Percentiles rank a stretch among this genome's conserved stretches.
phyloP scores from a whole-genome alignment of 345 rosid genomes.

The Melaleuca quinquenervia region DNA sequence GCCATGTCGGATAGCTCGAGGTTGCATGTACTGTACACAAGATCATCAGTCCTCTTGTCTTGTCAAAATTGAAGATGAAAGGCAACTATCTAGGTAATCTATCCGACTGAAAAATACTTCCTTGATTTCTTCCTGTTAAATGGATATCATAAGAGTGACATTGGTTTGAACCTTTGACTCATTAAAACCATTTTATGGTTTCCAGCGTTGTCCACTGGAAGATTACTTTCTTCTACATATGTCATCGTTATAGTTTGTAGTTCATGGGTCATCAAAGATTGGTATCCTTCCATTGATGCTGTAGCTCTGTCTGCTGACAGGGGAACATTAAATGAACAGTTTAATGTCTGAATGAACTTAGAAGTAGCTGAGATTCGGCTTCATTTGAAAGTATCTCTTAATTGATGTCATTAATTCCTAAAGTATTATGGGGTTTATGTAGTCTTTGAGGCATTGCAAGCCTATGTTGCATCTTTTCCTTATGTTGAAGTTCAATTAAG shows the following conservation, averaged over 20 bases:
- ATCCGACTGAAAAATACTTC: not conserved
- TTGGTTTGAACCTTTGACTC: not conserved
- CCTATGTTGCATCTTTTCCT: not conserved
- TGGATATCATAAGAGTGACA: not conserved
- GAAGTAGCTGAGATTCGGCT: not conserved
- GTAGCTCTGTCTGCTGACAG: not conserved
- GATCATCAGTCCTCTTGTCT: slow-evolving; percentile 90
- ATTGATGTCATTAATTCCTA: not conserved
- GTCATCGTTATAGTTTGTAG: not conserved
- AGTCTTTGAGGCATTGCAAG: too few species aligned
- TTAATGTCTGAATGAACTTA: not conserved
- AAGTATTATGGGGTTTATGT: not conserved
- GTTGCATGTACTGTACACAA: slow-evolving; percentile 80
- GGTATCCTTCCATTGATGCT: not conserved
- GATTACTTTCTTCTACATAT: not conserved
- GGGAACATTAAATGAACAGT: not conserved
- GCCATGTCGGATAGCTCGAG: slow-evolving; percentile 96
- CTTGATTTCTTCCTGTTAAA: not conserved
- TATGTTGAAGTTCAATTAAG: not conserved
- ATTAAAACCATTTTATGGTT: not conserved
- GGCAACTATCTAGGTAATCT: slow-evolving; percentile 48
- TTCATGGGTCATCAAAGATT: not conserved
- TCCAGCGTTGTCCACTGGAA: not conserved
- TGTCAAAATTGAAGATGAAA: slow-evolving; percentile 76
- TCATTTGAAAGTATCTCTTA: not conserved